These are phyloP conservation scores for Phytopythium aichiense DNA, from an alignment of 352 stramenopile genomes.

Conservation along the genomic window DNA sequence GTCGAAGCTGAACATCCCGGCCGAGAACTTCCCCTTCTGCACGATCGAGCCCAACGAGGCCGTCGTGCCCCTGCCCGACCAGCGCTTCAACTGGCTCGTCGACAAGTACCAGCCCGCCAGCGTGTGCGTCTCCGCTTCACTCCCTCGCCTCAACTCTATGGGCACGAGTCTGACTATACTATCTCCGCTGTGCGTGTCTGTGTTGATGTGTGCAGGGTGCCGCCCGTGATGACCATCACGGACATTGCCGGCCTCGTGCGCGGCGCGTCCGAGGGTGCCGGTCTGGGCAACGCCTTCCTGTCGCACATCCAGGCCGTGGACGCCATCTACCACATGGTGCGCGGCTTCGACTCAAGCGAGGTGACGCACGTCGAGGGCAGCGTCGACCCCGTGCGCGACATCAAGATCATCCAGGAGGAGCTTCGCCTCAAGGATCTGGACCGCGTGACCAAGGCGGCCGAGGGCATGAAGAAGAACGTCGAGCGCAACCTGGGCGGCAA, in stretches of 20 bases:
- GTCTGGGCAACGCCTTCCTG: conserved; percentile 99
- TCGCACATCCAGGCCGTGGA: conserved; percentile 99
- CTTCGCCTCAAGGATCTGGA: conserved; percentile 97
- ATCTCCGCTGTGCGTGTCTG: background rate
- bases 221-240: conserved; percentile 97
- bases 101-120: conserved; percentile 93
- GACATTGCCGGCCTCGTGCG: conserved; percentile 99
- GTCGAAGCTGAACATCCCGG: conserved; percentile 90
- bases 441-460: conserved; percentile 71
- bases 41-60: conserved; percentile 99
- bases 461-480: conserved; percentile 84
- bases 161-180: background rate
- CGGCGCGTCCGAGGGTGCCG: conserved; percentile 95
- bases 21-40: conserved; percentile 96
- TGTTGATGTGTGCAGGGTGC: conserved; percentile 48
- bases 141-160: background rate
- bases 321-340: conserved; percentile 97
- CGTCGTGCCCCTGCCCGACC: conserved; percentile 94
- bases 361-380: conserved; percentile 99
- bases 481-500: conserved; percentile 88
- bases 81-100: conserved; percentile 99
- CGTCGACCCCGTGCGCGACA: conserved; percentile 98
- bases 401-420: conserved; percentile 99
- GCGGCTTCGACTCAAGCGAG: conserved; percentile 97
- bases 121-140: conserved; percentile 45